phyloP scores from a whole-genome alignment of 306 rosid genomes.

The Amphicarpaea edgeworthii region DNA sequence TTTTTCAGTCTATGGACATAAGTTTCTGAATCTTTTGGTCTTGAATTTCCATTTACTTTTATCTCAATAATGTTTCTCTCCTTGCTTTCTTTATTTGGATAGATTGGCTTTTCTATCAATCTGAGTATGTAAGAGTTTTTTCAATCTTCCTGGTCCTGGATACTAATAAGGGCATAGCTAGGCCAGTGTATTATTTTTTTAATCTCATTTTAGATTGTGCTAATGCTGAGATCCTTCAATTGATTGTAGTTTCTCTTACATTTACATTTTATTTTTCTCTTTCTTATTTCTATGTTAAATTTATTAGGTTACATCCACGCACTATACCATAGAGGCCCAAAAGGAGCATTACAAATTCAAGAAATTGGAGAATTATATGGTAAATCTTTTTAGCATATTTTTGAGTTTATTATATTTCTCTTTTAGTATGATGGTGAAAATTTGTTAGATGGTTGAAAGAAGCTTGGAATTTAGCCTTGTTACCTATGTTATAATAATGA shows the following conservation, averaged over 20 bases:
- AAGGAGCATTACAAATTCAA: constrained; percentile 93
- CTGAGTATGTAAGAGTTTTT: constrained; percentile 32
- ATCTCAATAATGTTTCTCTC: constrained; percentile 25
- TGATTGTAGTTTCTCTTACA: constrained; percentile 24
- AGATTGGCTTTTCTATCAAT: constrained; percentile 22
- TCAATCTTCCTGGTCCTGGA: constrained; percentile 9
- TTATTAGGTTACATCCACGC: constrained; percentile 87
- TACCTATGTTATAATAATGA: constrained; percentile 21
- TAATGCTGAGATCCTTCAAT: constrained; percentile 12
- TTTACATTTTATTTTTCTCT: constrained; percentile 19
- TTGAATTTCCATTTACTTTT: constrained; percentile 16
- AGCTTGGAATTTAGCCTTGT: constrained; percentile 24
- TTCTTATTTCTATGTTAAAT: constrained; percentile 43
- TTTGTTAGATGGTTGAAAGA: constrained; percentile 33
- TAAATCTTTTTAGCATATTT: constrained; percentile 44
- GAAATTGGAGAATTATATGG: constrained; percentile 81
- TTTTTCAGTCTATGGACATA: constrained; percentile 25
- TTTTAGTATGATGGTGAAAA: constrained; percentile 28
- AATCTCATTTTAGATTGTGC: constrained; percentile 23
- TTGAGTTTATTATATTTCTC: constrained; percentile 37
- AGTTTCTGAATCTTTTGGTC: constrained; percentile 20
- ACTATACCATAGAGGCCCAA: constrained; percentile 82
- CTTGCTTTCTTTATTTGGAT: neutral
- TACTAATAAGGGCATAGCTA: constrained; percentile 5
- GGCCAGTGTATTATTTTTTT: neutral